Conservation (phyloP, 1,284 basidiomycete genomes). For the Leccinum subrobustum region DNA sequence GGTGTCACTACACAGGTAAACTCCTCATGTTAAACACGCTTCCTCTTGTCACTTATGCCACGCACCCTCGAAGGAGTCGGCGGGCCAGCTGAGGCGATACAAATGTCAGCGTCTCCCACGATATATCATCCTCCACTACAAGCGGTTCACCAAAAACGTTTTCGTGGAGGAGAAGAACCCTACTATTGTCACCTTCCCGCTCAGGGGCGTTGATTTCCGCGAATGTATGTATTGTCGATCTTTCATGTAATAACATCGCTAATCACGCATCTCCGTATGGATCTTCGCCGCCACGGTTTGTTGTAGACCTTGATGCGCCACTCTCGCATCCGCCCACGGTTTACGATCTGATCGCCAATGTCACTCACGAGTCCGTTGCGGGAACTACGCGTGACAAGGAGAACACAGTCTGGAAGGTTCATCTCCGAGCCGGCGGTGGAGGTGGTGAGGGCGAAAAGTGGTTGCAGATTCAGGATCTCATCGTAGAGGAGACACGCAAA, state of each 20-base stretch:
- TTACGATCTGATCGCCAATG: constrained; percentile 96
- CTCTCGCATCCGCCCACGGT: constrained; percentile 55
- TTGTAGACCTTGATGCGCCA: constrained; percentile 73
- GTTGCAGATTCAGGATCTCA: constrained; percentile 96
- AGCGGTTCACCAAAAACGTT: constrained; percentile 96
- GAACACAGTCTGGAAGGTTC: constrained; percentile 89
- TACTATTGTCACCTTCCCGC: constrained; percentile 96
- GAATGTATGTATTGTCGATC: constrained; percentile 67
- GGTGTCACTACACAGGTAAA: constrained; percentile 83
- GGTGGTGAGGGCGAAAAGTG: constrained; percentile 88
- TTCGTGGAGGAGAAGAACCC: constrained; percentile 99
- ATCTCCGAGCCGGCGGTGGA: constrained; percentile 76
- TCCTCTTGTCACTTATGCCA: constrained; percentile 17
- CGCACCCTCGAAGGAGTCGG: constrained; percentile 62
- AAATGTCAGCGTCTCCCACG: constrained; percentile 87
- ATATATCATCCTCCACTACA: constrained; percentile 94
- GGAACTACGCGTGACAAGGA: constrained; percentile 90
- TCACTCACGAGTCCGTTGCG: constrained; percentile 92
- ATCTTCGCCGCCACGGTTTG: constrained; percentile 14
- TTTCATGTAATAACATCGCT: constrained; percentile 23
- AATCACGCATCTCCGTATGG: constrained; percentile 19
- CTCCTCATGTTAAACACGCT: constrained; percentile 21
- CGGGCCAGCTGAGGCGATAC: constrained; percentile 84
- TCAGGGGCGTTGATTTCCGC: constrained; percentile 87
- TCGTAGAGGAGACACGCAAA: constrained; percentile 92